Evolutionary conservation across 2,329 filamentous ascomycete genomes (phyloP).

Genomic region (Epicoccum nigrum): DNA sequence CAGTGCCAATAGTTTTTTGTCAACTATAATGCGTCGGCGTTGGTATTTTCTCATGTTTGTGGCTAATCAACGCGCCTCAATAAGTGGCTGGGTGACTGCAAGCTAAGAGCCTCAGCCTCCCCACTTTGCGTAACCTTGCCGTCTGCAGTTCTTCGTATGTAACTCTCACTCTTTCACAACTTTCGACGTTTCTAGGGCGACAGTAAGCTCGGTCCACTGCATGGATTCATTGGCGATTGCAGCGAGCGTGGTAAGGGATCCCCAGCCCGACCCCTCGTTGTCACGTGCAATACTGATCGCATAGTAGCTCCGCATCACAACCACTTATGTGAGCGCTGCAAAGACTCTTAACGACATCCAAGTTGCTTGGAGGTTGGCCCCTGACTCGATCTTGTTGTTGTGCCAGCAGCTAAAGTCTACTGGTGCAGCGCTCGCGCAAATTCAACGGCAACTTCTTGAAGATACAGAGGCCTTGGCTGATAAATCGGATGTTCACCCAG

Average conservation of each 20-base stretch:
- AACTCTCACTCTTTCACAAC: not conserved
- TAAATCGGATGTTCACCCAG: conserved; percentile 18
- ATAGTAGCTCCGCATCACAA: conserved; percentile 19
- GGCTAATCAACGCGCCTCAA: not conserved
- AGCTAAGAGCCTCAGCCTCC: not conserved
- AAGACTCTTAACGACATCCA: conserved; percentile 22
- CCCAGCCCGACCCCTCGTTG: not conserved
- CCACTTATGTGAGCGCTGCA: conserved; percentile 18
- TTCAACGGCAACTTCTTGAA: conserved; percentile 22
- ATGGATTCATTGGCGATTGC: not conserved
- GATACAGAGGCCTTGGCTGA: conserved; percentile 13
- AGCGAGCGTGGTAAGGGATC: not conserved
- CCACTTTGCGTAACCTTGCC: not conserved
- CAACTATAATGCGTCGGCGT: too few relatives aligned
- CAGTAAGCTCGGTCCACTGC: not conserved
- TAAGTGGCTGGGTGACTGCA: not conserved
- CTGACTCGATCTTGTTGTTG: conserved; percentile 19
- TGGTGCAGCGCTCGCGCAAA: conserved; percentile 26
- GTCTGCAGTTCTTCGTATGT: not conserved
- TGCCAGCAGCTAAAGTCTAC: conserved; percentile 27
- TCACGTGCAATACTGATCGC: not conserved
- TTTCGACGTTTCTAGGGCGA: not conserved
- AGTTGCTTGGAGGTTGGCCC: conserved; percentile 24
- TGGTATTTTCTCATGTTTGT: too few relatives aligned
- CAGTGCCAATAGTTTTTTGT: too few relatives aligned